Evolutionary conservation across 805 yeast genomes (phyloP), one percentile per base, ranked within the genome.

Genomic region (Saccharomycopsis sp.): DNA sequence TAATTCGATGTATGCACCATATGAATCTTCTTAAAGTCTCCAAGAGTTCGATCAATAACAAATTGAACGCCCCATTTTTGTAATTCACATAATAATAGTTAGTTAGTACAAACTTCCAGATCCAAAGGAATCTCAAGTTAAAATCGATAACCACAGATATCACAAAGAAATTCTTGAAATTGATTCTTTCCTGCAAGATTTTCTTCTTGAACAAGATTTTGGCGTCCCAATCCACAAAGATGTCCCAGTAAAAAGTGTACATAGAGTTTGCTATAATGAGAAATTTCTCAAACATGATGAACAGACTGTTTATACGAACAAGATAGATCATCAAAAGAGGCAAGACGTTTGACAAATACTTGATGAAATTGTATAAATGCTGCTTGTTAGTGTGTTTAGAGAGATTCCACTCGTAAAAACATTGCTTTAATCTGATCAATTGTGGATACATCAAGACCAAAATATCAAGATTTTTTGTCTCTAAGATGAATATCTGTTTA

Each of bases 191-290:
- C 67, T 35, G 75, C 60, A 1, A 68, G 19, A 2, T 66, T 66
- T 2, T 62, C 64, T 57, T 15, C 59, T 55, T 5, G 52, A 54
- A 29, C 70, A 54, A 38, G 68, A 66, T 44, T 66, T 63, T 49
- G 52, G 54, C 56, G 29, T 84, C 83, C 99, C 99, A 94, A 73
- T 94, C 99, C 78, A 83, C 82, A 55, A 79, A 79, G 12, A 93
- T 71, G 70, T 94, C 99, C 99, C 99, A 94, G 57, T 82, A 73
- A 61, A 89, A 87, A 15, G 96, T 80, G 69, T 87, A 94, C 0
- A 82, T 65, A 0, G 98, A 87, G 68, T 88, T 90, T 47, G 87
- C 65, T 0, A 85, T 66, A 60, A 78, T 83, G 65, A 73, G 73
- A 64, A 73, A 59, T 15, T 69, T 65, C 69, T 74, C 72, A 1